phyloP scores from a whole-genome alignment of 805 yeast genomes.

The Metschnikowia bowlesiae region DNA sequence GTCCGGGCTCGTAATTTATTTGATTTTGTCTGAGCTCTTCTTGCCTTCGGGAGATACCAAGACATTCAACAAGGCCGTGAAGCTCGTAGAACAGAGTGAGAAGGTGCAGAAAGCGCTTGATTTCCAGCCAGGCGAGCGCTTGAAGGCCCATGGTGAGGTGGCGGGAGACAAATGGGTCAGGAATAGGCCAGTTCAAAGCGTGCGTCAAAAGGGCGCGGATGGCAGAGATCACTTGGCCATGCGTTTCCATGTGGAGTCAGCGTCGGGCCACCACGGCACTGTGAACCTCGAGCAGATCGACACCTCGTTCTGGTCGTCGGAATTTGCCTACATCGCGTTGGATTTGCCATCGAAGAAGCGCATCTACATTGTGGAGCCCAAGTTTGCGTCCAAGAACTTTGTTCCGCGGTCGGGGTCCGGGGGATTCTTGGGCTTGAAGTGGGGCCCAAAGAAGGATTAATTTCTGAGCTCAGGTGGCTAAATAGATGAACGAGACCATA shows the following conservation, averaged over 20 bases:
- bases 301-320: slow-evolving; percentile 59
- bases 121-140: slow-evolving; percentile 50
- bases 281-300: slow-evolving; percentile 81
- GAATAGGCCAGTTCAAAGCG: slow-evolving; percentile 76
- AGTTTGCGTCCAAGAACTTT: slow-evolving; percentile 40
- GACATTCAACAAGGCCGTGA: slow-evolving; percentile 82
- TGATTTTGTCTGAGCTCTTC: slow-evolving; percentile 73
- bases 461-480: slow-evolving; percentile 6
- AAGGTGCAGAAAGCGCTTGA: slow-evolving; percentile 54
- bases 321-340: slow-evolving; percentile 65
- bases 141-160: slow-evolving; percentile 80
- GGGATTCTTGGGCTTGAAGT: slow-evolving; percentile 76
- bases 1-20: slow-evolving; percentile 64
- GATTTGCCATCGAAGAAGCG: slow-evolving; percentile 72
- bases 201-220: slow-evolving; percentile 61
- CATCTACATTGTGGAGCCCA: slow-evolving; percentile 65
- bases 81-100: slow-evolving; percentile 65
- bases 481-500: slow-evolving; percentile 10
- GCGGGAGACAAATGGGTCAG: slow-evolving; percentile 77
- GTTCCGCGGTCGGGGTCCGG: slow-evolving; percentile 34
- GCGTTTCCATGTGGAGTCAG: slow-evolving; percentile 84
- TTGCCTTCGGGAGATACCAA: slow-evolving; percentile 91
- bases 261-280: slow-evolving; percentile 54
- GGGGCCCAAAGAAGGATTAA: slow-evolving; percentile 72
- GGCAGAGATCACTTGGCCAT: slow-evolving; percentile 78